A percentile compares a stretch with the other conserved stretches of the same genome.
Conservation (phyloP, 768 basidiomycete species). For the Lactifluus rugatus region DNA sequence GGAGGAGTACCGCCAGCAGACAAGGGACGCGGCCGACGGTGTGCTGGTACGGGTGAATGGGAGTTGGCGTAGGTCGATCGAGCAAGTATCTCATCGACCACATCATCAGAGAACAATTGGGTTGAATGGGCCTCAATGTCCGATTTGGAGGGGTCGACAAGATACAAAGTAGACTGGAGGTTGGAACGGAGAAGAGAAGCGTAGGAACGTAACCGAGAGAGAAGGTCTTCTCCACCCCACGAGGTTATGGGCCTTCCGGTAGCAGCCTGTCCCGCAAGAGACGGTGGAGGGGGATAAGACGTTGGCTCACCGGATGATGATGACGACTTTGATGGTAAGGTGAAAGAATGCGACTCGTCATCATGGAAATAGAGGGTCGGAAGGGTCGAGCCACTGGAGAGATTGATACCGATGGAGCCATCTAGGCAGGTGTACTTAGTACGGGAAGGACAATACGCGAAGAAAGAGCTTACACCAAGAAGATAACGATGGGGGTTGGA, state of each 20-base stretch:
- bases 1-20: constrained; percentile 27
- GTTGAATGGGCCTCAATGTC: constrained; percentile 89
- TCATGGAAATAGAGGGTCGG: constrained; percentile 95
- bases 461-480: constrained; percentile 58
- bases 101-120: constrained; percentile 75
- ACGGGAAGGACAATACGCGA: background rate
- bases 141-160: constrained; percentile 86
- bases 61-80: constrained; percentile 70
- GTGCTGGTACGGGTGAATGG: constrained; percentile 75
- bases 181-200: constrained; percentile 77
- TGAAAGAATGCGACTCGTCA: constrained; percentile 83
- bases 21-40: constrained; percentile 64
- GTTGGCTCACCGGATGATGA: constrained; percentile 30
- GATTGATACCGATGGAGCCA: constrained; percentile 82
- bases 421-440: constrained; percentile 34
- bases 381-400: constrained; percentile 74
- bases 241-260: constrained; percentile 34
- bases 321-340: constrained; percentile 37
- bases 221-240: constrained; percentile 85
- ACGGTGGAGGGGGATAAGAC: constrained; percentile 55
- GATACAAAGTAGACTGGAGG: constrained; percentile 75
- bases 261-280: constrained; percentile 36
- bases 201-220: constrained; percentile 66
- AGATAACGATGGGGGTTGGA: constrained; percentile 73
- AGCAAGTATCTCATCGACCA: constrained; percentile 78